Evolutionary conservation across 2,329 filamentous ascomycete genomes (phyloP), one percentile per base, ranked within the genome.

Genomic region (Fusarium sp.): DNA sequence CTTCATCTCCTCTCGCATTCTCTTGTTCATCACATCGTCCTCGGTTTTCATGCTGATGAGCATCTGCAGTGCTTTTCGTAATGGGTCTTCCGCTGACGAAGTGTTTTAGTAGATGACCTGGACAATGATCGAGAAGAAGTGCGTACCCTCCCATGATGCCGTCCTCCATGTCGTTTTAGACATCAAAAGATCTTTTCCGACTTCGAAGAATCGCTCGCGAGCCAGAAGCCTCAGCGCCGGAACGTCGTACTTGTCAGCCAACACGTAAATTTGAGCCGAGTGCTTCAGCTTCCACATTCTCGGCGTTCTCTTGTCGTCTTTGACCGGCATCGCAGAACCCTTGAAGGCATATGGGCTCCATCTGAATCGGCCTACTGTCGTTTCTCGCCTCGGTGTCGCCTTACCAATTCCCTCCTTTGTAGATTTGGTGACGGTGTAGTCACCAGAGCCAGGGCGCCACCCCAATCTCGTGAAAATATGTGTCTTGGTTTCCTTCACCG

Each of bases 381-480:
- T 37, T 35, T 35, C 14, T 16, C 14, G 34, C 6, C 16, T 16
- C 14, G 35, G 35, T 14, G 6, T 16, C 35, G 6, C 35, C 35
- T 23, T 43, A n/a, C 39, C n/a, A 37, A n/a, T 11, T 43, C 8
- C 39, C 10, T 4, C 11, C 14, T 6, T 35, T 6, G 34, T 14
- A 6, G 35, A 37, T 14, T 35, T 35, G 34, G 34, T 37, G 35
- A 16, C 14, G 27, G 30, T 30, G 30, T 30, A 30, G 30, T 30
- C 30, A 8, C 30, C 8, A 8, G 30, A 30, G 8, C 30, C 30
- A 2, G 30, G 30, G 30, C 8, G 30, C 30, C 30, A 30, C 2
- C 8, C 8, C 32, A 34, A 11, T 34, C 11, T 35, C 67, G 56
- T 18, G 43, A 52, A 25, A 6, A 75, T 66, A n/a, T 77, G 67